phyloP scores from a whole-genome alignment of 2,329 filamentous ascomycete species.

The Colletotrichum spaethianum region DNA sequence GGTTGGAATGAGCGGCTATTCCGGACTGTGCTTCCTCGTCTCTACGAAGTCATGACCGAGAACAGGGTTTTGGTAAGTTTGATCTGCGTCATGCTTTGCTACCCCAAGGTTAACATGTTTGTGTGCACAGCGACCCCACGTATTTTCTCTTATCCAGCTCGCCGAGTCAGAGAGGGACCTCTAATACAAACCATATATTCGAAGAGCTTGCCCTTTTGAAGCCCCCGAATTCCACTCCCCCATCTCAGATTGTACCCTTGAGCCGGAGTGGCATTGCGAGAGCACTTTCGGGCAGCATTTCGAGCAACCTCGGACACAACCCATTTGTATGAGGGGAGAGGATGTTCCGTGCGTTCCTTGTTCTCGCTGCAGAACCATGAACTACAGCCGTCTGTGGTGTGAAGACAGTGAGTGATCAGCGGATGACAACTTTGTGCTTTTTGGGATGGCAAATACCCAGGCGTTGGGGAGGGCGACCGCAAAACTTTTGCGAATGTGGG shows the following conservation, averaged over 20 bases:
- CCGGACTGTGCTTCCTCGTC: conserved; percentile 72
- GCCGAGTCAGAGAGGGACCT: conserved; percentile 30
- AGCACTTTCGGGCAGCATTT: not conserved
- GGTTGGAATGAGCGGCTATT: conserved; percentile 80
- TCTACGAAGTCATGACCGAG: conserved; percentile 80
- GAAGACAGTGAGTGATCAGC: not conserved
- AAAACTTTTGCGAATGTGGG: conserved; percentile 16
- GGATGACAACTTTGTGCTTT: conserved; percentile 9
- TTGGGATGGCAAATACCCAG: conserved; percentile 41
- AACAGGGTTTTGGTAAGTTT: conserved; percentile 72
- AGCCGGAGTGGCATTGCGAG: conserved; percentile 1
- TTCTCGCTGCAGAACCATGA: not conserved
- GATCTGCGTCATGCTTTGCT: not conserved
- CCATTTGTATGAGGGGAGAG: not conserved
- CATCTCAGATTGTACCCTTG: not conserved
- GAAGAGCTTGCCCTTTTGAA: not conserved
- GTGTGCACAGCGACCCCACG: conserved; percentile 24
- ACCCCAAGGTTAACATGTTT: not conserved
- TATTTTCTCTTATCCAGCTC: conserved; percentile 32
- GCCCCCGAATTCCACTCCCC: not conserved
- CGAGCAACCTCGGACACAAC: not conserved
- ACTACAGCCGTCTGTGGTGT: not conserved
- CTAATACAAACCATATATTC: not conserved
- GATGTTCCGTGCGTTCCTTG: not conserved
- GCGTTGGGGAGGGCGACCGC: conserved; percentile 31